Percentiles rank a stretch among this genome's conserved stretches.
Evolutionary conservation across 495 filamentous ascomycete species (phyloP).

Genomic region (Lasiosphaeriaceae sp.): DNA sequence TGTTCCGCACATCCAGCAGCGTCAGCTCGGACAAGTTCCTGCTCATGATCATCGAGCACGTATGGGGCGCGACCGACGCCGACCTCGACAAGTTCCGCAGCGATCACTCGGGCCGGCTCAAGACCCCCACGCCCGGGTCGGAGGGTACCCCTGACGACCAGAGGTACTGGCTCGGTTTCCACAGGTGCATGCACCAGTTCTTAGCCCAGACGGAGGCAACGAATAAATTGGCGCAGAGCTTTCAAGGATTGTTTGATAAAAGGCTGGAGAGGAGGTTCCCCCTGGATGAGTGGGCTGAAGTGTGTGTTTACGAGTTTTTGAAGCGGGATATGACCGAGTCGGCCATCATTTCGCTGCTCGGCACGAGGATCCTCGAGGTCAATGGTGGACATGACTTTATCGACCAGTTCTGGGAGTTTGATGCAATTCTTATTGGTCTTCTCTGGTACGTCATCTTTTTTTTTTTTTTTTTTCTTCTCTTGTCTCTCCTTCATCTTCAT

Average conservation of each 20-base stretch:
- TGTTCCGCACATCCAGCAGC: constrained; percentile 18
- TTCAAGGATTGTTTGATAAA: constrained; percentile 11
- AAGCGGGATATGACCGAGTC: constrained; percentile 13
- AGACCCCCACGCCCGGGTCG: neutral
- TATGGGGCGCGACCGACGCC: constrained; percentile 1
- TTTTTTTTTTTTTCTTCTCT: no score
- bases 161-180: constrained; percentile 18
- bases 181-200: constrained; percentile 11
- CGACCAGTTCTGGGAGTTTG: no score
- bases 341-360: constrained; percentile 14
- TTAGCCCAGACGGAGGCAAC: constrained; percentile 5
- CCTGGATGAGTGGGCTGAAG: no score
- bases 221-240: constrained; percentile 8
- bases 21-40: constrained; percentile 18
- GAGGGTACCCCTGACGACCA: constrained; percentile 2
- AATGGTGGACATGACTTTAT: neutral
- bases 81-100: constrained; percentile 13
- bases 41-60: constrained; percentile 9
- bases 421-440: no score
- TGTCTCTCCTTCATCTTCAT: no score
- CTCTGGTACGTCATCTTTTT: no score
- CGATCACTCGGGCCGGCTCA: constrained; percentile 16
- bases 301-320: constrained; percentile 14
- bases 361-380: constrained; percentile 12
- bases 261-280: constrained; percentile 11